Evolutionary conservation across 1,139 yeast genomes (phyloP), one percentile per base, ranked within the genome.

Genomic region (Kurtzmaniella natalensis): DNA sequence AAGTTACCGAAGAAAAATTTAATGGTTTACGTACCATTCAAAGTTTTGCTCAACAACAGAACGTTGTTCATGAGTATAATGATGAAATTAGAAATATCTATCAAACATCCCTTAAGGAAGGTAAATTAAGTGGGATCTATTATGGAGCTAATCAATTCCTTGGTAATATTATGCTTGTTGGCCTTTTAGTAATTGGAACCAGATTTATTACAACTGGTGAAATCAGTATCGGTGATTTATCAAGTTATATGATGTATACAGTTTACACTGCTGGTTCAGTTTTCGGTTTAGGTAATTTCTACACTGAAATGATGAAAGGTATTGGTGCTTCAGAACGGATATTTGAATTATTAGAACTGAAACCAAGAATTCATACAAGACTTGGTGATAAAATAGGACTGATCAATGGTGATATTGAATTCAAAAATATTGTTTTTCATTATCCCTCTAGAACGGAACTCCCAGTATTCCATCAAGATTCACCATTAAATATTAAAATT

Each of bases 231-330:
- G 97, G 98, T 44, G 96, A 86, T 54, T 69, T 89, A 36, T 85
- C 96, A 10, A 87, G 95, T 23, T 89, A 86, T 57, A 82, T 89
- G 81, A 78, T 92, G 74, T 89, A 89, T 58, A 92, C 96, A 0
- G 89, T 88, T 27, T 89, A 86, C 53, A 86, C 96, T 2, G 96
- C 96, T 3, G 72, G 81, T 35, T 85, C 96, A 0, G 85, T 89
- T 23, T 85, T 84, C 55, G 96, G 96, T 1, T 59, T 92, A 28
- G 92, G 96, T 1, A 82, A 83, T 40, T 89, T 89, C 54, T 89
- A 88, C 51, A 82, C 95, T 1, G 97, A 92, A 53, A 63, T 89
- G 39, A 89, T 92, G 95, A 92, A 89, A 61, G 97, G 96, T 32
- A 82, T 89, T 6, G 98, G 98, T 40, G 97, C 97, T 0, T 94